Evolutionary conservation across 768 basidiomycete genomes (phyloP).

Genomic region (Rhizopogon vulgaris): DNA sequence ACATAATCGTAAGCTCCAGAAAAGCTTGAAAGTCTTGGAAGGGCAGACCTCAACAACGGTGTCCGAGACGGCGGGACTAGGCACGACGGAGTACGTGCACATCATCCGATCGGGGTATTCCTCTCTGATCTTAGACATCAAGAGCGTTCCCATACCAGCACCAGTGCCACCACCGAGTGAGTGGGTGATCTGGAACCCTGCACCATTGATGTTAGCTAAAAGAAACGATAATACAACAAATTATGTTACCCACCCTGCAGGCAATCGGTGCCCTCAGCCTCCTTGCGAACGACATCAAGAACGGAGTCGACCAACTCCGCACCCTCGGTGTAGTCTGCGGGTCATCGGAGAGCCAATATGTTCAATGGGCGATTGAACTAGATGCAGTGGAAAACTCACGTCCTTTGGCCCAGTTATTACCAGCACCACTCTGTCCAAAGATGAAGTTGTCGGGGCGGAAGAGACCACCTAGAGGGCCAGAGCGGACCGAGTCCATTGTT

Average conservation of each 20-base stretch:
- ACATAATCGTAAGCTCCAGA: constrained; percentile 2
- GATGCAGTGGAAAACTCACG: constrained; percentile 48
- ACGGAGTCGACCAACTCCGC: constrained; percentile 99
- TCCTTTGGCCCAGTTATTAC: constrained; percentile 99
- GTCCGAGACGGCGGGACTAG: constrained; percentile 95
- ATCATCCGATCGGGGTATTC: constrained; percentile 99
- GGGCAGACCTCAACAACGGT: constrained; percentile 85
- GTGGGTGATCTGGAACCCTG: constrained; percentile 98
- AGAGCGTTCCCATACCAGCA: constrained; percentile 98
- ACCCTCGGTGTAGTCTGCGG: constrained; percentile 79
- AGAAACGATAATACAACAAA: neutral
- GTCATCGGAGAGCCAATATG: neutral
- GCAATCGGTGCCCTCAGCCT: constrained; percentile 96
- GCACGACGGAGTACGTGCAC: constrained; percentile 99
- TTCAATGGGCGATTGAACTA: neutral
- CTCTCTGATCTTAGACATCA: constrained; percentile 98
- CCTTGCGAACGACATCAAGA: constrained; percentile 96
- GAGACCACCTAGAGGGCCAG: constrained; percentile 82
- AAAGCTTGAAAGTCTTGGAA: neutral
- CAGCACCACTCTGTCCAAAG: constrained; percentile 95
- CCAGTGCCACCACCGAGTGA: constrained; percentile 99
- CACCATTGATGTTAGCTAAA: constrained; percentile 5
- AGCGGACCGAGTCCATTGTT: constrained; percentile 90
- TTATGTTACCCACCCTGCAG: constrained; percentile 71
- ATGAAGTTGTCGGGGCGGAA: constrained; percentile 99